Conservation (phyloP, 441 rosid genomes). For the Sinapis alba region DNA sequence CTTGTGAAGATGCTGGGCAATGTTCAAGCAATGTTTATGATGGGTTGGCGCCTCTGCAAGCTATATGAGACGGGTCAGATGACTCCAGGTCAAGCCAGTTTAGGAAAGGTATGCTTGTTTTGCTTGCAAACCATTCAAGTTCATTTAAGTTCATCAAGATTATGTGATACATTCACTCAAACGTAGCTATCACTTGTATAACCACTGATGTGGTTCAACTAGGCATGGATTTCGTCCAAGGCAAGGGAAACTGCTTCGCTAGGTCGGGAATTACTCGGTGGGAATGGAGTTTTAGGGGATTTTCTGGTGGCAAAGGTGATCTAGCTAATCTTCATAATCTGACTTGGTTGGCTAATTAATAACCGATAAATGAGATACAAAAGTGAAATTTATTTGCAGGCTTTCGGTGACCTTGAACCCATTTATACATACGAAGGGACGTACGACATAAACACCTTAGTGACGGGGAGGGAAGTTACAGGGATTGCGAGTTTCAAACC, state of each 20-base stretch:
- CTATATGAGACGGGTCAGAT: conserved; percentile 76
- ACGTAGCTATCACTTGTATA: conserved; percentile 10
- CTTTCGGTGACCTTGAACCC: conserved; percentile 96
- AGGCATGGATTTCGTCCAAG: conserved; percentile 80
- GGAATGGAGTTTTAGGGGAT: conserved; percentile 88
- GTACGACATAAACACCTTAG: conserved; percentile 82
- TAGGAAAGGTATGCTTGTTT: conserved; percentile 74
- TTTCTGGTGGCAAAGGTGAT: conserved; percentile 94
- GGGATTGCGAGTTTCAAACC: conserved; percentile 93
- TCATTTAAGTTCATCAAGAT: neutral
- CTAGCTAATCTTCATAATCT: conserved; percentile 13
- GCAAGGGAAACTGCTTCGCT: conserved; percentile 84
- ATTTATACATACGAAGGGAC: conserved; percentile 93
- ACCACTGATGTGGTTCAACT: conserved; percentile 23
- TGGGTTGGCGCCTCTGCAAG: conserved; percentile 98
- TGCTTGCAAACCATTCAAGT: neutral
- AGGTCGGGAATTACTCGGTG: conserved; percentile 93
- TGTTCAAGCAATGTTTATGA: conserved; percentile 86
- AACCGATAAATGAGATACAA: neutral
- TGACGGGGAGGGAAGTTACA: conserved; percentile 85
- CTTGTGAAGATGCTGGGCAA: conserved; percentile 87
- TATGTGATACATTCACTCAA: neutral
- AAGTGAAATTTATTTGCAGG: conserved; percentile 51
- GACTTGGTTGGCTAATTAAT: neutral
- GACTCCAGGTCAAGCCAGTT: conserved; percentile 96